These are phyloP conservation scores for Sedum album DNA, from an alignment of 164 flowering plant genomes.

Conservation along the genomic window DNA sequence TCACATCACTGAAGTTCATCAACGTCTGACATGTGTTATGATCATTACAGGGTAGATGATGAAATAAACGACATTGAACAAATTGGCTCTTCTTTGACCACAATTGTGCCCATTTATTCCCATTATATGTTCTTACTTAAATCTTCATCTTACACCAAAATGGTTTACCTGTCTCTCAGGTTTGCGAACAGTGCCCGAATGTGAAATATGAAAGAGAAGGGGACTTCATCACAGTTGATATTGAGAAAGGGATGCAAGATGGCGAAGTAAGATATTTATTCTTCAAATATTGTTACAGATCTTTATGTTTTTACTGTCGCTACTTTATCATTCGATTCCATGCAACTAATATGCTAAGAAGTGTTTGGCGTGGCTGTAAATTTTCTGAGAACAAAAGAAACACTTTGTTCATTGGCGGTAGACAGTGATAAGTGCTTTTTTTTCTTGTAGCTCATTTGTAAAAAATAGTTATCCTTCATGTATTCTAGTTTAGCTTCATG, in stretches of 20 bases:
- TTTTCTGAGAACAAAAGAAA: no score
- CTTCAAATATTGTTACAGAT: background rate
- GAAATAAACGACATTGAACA: no score
- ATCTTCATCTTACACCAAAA: no score
- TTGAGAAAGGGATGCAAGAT: no score
- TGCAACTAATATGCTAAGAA: background rate
- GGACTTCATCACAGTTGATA: no score
- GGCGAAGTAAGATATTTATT: slow-evolving; percentile 62
- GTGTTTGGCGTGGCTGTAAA: no score
- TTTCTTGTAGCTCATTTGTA: no score
- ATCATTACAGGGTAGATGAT: background rate
- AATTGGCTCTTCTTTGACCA: background rate
- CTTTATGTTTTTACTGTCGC: background rate
- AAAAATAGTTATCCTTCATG: no score
- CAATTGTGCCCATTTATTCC: background rate
- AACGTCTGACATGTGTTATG: background rate
- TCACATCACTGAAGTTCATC: background rate
- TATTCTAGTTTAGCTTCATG: background rate
- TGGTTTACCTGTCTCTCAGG: slow-evolving; percentile 36
- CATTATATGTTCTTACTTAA: no score
- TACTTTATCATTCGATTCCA: background rate
- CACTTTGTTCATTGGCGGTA: no score
- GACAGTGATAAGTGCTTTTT: no score
- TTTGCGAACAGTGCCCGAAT: slow-evolving; percentile 91
- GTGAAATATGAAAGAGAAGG: slow-evolving; percentile 93